These are phyloP conservation scores for Candida fluviatilis DNA, from an alignment of 805 yeast genomes.

Conservation along the genomic window DNA sequence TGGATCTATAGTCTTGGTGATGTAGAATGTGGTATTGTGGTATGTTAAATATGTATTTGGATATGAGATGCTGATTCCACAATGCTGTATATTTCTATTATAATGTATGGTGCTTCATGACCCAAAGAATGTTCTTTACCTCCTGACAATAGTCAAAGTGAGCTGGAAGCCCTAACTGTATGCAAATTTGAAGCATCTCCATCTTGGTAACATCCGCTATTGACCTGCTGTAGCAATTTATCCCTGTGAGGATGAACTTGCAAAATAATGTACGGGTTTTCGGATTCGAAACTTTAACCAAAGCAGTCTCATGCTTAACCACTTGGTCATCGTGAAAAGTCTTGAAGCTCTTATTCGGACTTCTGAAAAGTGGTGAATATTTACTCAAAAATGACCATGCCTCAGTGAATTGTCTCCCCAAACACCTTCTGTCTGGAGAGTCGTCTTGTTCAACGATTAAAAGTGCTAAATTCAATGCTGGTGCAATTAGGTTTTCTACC, in stretches of 20 bases:
- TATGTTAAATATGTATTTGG: no score
- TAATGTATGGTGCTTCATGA: slow-evolving; percentile 13
- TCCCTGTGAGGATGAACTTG: slow-evolving; percentile 29
- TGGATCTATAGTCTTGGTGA: background rate
- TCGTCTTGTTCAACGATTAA: slow-evolving; percentile 25
- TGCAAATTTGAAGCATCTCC: slow-evolving; percentile 31
- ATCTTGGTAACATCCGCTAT: slow-evolving; percentile 37
- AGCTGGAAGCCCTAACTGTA: slow-evolving; percentile 20
- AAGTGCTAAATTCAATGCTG: slow-evolving; percentile 25
- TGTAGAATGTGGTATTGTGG: no score
- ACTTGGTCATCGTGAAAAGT: slow-evolving; percentile 1
- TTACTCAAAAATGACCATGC: slow-evolving; percentile 34
- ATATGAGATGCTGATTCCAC: no score
- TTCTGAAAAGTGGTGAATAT: slow-evolving; percentile 6
- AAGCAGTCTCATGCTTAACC: slow-evolving; percentile 5
- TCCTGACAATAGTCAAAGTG: slow-evolving; percentile 18
- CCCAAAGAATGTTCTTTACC: slow-evolving; percentile 27
- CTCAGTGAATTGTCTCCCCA: slow-evolving; percentile 46
- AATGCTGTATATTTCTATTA: no score
- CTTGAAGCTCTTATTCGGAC: background rate
- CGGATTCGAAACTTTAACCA: slow-evolving; percentile 16
- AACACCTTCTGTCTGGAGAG: slow-evolving; percentile 32
- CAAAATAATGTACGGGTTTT: slow-evolving; percentile 20
- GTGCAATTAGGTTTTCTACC: slow-evolving; percentile 15
- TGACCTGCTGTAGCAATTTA: slow-evolving; percentile 35